A percentile compares a stretch with the other conserved stretches of the same genome.
Evolutionary conservation across 1,284 basidiomycete species (phyloP).

Genomic region (Abortiporus biennis): DNA sequence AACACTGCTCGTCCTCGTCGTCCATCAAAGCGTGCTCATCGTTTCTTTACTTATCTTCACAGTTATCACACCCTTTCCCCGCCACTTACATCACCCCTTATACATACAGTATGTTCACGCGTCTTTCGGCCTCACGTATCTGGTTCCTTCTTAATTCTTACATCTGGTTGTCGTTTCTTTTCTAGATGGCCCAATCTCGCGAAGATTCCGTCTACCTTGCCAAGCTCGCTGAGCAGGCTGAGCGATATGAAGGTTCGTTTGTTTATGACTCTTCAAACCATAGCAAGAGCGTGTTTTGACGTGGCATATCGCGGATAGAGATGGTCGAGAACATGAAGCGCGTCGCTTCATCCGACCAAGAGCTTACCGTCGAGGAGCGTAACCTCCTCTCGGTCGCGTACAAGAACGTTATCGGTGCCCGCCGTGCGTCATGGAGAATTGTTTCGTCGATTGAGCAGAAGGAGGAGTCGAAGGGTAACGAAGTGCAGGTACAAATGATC

Average conservation of each 20-base stretch:
- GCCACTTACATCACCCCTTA: constrained; percentile 11
- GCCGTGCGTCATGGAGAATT: constrained; percentile 98
- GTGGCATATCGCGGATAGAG: constrained; percentile 46
- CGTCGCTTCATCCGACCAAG: constrained; percentile 94
- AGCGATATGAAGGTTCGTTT: constrained; percentile 92
- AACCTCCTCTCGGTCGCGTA: constrained; percentile 98
- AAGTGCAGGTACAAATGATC: constrained; percentile 97
- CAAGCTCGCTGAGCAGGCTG: constrained; percentile 98
- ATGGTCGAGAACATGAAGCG: constrained; percentile 99
- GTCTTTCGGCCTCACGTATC: constrained; percentile 12
- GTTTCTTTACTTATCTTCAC: constrained; percentile 13
- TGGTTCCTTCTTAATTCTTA: constrained; percentile 19
- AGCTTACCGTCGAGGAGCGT: constrained; percentile 98
- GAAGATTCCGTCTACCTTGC: constrained; percentile 99
- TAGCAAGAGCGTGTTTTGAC: constrained; percentile 7
- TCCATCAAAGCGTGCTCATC: constrained; percentile 27
- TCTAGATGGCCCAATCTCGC: constrained; percentile 78
- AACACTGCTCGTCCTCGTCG: constrained; percentile 23
- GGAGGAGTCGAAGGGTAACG: constrained; percentile 99
- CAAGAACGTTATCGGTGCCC: constrained; percentile 99
- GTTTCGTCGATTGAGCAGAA: constrained; percentile 99
- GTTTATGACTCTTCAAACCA: constrained; percentile 9
- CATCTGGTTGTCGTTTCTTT: constrained; percentile 6
- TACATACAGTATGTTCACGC: constrained; percentile 31
- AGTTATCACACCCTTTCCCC: constrained; percentile 15